These are phyloP conservation scores for Rhodotorula mucilaginosa DNA, from an alignment of 1,284 basidiomycete species.

Conservation along the genomic window DNA sequence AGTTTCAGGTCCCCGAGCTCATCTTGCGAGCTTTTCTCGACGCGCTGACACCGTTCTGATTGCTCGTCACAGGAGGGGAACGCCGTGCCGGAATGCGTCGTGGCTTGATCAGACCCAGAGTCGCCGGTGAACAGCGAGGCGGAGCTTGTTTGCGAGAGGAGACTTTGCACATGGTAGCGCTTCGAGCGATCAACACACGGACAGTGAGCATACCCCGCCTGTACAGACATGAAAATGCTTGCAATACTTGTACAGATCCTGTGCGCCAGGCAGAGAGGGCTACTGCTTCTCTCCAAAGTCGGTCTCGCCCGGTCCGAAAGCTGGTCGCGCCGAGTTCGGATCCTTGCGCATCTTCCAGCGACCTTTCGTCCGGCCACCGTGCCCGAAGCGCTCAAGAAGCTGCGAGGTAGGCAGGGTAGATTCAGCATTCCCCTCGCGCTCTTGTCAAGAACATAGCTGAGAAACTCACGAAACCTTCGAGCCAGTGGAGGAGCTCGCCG, in stretches of 20 bases:
- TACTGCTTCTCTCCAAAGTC: not conserved
- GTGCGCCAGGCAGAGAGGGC: not conserved
- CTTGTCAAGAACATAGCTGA: not conserved
- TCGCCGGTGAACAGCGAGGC: too few species aligned
- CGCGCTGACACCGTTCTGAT: too few species aligned
- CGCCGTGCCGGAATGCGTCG: not conserved
- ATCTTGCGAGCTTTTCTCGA: too few species aligned
- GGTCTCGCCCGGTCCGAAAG: not conserved
- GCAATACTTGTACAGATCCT: not conserved
- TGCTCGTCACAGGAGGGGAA: too few species aligned
- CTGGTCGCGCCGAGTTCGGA: not conserved
- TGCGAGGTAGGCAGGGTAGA: not conserved
- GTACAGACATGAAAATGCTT: not conserved
- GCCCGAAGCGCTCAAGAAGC: conserved; percentile 85
- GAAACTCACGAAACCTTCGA: conserved; percentile 54
- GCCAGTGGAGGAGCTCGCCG: conserved; percentile 64
- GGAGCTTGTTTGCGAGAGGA: too few species aligned
- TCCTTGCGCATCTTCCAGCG: conserved; percentile 32
- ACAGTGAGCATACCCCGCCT: not conserved
- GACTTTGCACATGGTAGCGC: too few species aligned
- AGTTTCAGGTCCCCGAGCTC: not conserved
- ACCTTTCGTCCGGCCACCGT: conserved; percentile 61
- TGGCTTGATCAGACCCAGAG: not conserved
- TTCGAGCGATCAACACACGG: too few species aligned
- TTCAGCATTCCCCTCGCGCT: not conserved